A percentile compares a stretch with the other conserved stretches of the same genome.
These are phyloP conservation scores for Chlorella sp. DNA, from an alignment of 139 green algal species.

Conservation along the genomic window DNA sequence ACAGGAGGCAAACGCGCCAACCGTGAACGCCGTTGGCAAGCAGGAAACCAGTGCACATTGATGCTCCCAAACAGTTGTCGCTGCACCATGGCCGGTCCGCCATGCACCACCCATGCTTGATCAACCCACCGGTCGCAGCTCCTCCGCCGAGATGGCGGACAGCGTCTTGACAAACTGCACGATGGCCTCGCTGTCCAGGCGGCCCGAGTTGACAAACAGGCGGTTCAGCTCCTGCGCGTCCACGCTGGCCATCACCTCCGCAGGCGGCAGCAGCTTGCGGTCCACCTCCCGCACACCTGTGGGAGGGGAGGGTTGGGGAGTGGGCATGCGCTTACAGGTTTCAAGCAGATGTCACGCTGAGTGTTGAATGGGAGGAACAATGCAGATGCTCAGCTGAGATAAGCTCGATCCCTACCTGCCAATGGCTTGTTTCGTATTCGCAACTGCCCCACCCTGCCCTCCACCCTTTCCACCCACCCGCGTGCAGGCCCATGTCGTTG, in stretches of 20 bases:
- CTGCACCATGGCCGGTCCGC: too few species aligned
- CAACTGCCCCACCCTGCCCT: neutral
- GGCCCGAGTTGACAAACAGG: slow-evolving; percentile 66
- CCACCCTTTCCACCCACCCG: slow-evolving; percentile 29
- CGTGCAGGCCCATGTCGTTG: slow-evolving; percentile 58
- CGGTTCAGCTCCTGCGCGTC: slow-evolving; percentile 69
- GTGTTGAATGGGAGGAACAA: too few species aligned
- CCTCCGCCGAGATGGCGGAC: slow-evolving; percentile 64
- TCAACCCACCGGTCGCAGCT: slow-evolving; percentile 57
- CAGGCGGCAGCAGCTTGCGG: slow-evolving; percentile 33
- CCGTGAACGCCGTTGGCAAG: too few species aligned
- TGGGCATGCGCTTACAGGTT: neutral
- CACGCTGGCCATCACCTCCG: slow-evolving; percentile 62
- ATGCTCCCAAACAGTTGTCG: too few species aligned
- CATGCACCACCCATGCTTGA: too few species aligned
- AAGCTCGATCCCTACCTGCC: too few species aligned
- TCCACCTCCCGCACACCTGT: slow-evolving; percentile 23
- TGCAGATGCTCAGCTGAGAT: neutral
- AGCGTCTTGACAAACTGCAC: slow-evolving; percentile 93
- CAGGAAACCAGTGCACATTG: too few species aligned
- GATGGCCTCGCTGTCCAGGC: slow-evolving; percentile 54
- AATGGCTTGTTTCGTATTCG: too few species aligned
- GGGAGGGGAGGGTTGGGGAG: neutral
- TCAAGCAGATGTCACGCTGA: neutral
- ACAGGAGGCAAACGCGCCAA: too few species aligned